Base-by-base conservation (phyloP, 352 stramenopile genomes). In the Phytophthora lateralis region DNA sequence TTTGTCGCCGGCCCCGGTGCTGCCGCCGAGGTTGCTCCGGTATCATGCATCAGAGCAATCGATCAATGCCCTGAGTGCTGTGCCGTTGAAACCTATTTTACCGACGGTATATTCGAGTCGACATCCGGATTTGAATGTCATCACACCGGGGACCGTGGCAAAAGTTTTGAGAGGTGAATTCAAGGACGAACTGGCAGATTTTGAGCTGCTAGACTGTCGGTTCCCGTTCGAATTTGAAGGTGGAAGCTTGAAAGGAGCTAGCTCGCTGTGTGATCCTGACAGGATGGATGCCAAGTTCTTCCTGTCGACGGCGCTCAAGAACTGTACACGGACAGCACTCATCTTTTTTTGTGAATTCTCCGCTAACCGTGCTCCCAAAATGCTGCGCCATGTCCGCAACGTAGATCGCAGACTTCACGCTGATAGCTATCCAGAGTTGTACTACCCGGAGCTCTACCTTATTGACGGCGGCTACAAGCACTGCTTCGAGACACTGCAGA, bases 321-420 rank as follows among this genome's bases (percentile, higher is more conserved):
- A 79, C n/a, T 73, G 42, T 12, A 71, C 47, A 15, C 75, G 67
- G 20, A 81, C 56, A 9, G 78, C 76, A 20, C 61, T 90, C 2
- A 73, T 90, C 24, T 90, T 90, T 54, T 88, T 82, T 49, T 90
- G 81, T 48, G 78, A 90, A 61, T 90, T 88, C 37, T 89, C 78
- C 1, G 73, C 75, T n/a, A 84, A 85, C 17, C 76, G 81, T 26
- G 81, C 81, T 0, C 78, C 81, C 1, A 86, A 90, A 63, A 90
- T 90, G 80, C 80, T 86, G 15, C 71, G 78, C 1, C 78, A 90
- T 39, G 42, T 90, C 6, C 77, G 81, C 18, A 89, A 87, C 52
- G 48, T 89, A 10, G 81, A 90, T 50, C 76, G 81, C 8, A 76
- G 69, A 60, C 63, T 90, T 26, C 75, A 90, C 55, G 78, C 69